Evolutionary conservation across 108 stramenopile genomes (phyloP).

Genomic region (Mayamaea pseudoterrestris): DNA sequence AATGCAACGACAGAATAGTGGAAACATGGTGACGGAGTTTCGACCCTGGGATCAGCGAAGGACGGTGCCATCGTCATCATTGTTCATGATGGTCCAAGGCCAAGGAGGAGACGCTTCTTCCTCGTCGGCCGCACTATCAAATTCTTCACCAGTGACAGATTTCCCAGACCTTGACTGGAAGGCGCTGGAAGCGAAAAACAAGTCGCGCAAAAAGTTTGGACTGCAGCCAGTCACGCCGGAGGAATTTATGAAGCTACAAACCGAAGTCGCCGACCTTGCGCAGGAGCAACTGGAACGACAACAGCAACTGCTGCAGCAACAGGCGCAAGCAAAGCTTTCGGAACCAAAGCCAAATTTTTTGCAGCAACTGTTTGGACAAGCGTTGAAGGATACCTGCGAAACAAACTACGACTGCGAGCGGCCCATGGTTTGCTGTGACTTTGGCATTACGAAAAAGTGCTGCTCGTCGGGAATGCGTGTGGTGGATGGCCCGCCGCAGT

Average conservation of each 20-base stretch:
- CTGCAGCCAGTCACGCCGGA: slow-evolving; percentile 55
- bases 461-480: slow-evolving; percentile 30
- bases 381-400: slow-evolving; percentile 63
- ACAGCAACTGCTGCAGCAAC: slow-evolving; percentile 4
- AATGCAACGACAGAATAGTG: slow-evolving; percentile 1
- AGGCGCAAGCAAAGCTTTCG: too few relatives aligned
- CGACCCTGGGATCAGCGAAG: not conserved
- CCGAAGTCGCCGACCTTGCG: slow-evolving; percentile 42
- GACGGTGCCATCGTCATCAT: not conserved
- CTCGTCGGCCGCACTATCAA: not conserved
- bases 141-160: not conserved
- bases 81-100: not conserved
- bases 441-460: slow-evolving; percentile 77
- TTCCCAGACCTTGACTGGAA: slow-evolving; percentile 13
- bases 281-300: slow-evolving; percentile 16
- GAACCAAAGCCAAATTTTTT: slow-evolving; percentile 37
- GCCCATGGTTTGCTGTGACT: slow-evolving; percentile 76
- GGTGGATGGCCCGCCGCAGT: too few relatives aligned
- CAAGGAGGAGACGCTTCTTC: not conserved
- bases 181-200: slow-evolving; percentile 54
- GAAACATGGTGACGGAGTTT: slow-evolving; percentile 3
- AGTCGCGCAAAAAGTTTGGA: slow-evolving; percentile 59
- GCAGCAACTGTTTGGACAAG: slow-evolving; percentile 52
- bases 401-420: slow-evolving; percentile 67
- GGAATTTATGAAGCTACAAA: slow-evolving; percentile 53